These are phyloP conservation scores for Cystobasidium tubakii DNA, from an alignment of 768 basidiomycete genomes.

Conservation along the genomic window DNA sequence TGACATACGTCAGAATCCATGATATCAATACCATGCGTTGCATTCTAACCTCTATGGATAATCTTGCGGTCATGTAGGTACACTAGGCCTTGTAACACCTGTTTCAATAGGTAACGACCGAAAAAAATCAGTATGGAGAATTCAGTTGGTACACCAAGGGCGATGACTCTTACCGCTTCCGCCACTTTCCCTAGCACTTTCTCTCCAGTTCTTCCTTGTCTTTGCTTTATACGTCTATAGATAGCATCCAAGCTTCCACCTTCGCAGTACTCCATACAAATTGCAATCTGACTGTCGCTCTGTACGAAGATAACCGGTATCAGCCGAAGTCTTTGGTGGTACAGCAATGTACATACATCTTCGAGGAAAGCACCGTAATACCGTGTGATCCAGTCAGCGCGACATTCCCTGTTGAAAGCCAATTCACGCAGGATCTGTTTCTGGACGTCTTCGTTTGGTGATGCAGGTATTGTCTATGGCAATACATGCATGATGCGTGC, in stretches of 20 bases:
- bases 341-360: conserved; percentile 37
- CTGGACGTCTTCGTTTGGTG: conserved; percentile 68
- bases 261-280: conserved; percentile 85
- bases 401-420: conserved; percentile 74
- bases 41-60: conserved; percentile 70
- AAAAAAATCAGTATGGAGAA: not conserved
- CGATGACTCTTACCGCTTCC: conserved; percentile 64
- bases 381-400: conserved; percentile 77
- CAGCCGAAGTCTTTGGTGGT: not conserved
- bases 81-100: conserved; percentile 70
- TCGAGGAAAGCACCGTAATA: conserved; percentile 77
- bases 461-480: conserved; percentile 70
- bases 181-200: conserved; percentile 84
- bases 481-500: too few relatives aligned
- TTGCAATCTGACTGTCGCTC: conserved; percentile 74
- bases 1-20: not conserved
- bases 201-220: conserved; percentile 73
- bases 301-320: not conserved
- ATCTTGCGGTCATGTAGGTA: conserved; percentile 87
- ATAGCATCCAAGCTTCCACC: conserved; percentile 85
- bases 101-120: too few relatives aligned
- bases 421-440: conserved; percentile 88
- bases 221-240: conserved; percentile 72
- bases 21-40: too few relatives aligned
- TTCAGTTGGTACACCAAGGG: too few relatives aligned